Evolutionary conservation across 2,329 filamentous ascomycete genomes (phyloP).

Genomic region (Parastagonospora nodorum): DNA sequence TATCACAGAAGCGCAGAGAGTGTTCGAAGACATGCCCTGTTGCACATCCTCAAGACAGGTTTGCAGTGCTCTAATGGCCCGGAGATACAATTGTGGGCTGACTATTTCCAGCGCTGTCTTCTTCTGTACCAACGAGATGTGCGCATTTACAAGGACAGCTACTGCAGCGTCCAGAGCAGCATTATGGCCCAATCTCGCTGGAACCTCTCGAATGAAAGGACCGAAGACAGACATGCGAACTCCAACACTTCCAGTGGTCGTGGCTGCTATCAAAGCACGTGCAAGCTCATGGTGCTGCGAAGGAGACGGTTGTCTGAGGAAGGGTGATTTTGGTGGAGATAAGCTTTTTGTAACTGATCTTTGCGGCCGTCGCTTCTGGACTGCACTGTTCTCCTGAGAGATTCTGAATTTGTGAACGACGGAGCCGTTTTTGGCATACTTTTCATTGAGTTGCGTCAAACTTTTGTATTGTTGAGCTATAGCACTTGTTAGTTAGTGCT

Average conservation of each 20-base stretch:
- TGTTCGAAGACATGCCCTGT: slow-evolving; percentile 40
- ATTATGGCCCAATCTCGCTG: slow-evolving; percentile 37
- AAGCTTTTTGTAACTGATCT: slow-evolving; percentile 16
- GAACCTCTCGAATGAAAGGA: slow-evolving; percentile 37
- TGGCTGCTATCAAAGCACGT: slow-evolving; percentile 31
- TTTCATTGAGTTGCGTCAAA: slow-evolving; percentile 32
- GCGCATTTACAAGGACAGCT: slow-evolving; percentile 35
- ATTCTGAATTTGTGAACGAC: slow-evolving; percentile 37
- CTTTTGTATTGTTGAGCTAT: slow-evolving; percentile 18
- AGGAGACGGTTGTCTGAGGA: slow-evolving; percentile 29
- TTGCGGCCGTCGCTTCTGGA: slow-evolving; percentile 7
- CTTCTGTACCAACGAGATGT: slow-evolving; percentile 31
- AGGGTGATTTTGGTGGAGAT: slow-evolving; percentile 19
- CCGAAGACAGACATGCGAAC: slow-evolving; percentile 40
- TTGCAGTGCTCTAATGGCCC: slow-evolving; percentile 38
- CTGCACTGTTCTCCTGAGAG: slow-evolving; percentile 10
- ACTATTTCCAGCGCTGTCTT: slow-evolving; percentile 28
- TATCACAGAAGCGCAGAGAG: slow-evolving; percentile 40
- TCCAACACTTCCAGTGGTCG: slow-evolving; percentile 32
- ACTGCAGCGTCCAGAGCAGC: slow-evolving; percentile 39
- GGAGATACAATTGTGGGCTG: slow-evolving; percentile 33
- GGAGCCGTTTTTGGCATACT: slow-evolving; percentile 31
- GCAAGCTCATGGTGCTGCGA: slow-evolving; percentile 34
- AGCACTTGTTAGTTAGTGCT: not conserved
- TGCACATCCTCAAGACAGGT: slow-evolving; percentile 31